Conservation (phyloP, 2,329 filamentous ascomycete species). For the Didymella pomorum region DNA sequence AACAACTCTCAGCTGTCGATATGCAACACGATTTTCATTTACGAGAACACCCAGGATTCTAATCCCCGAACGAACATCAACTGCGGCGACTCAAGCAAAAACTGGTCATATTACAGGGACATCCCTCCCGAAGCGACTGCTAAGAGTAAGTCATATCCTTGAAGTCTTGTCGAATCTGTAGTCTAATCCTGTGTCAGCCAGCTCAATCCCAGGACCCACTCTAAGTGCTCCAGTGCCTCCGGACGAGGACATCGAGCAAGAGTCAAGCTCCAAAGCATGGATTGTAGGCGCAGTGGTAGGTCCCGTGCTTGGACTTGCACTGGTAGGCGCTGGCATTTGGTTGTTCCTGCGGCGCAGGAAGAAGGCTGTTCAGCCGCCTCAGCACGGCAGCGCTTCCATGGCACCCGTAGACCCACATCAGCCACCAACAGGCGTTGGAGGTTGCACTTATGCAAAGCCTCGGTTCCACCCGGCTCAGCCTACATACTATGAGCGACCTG, state of each 20-base stretch:
- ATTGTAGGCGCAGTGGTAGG: slow-evolving; percentile 42
- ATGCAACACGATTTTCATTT: slow-evolving; percentile 45
- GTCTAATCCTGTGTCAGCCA: slow-evolving; percentile 1
- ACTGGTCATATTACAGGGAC: slow-evolving; percentile 41
- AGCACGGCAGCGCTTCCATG: slow-evolving; percentile 23
- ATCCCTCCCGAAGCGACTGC: slow-evolving; percentile 30
- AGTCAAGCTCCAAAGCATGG: slow-evolving; percentile 38
- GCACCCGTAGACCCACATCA: slow-evolving; percentile 18
- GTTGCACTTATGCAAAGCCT: slow-evolving; percentile 31
- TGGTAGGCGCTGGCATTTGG: slow-evolving; percentile 34
- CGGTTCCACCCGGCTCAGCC: slow-evolving; percentile 22
- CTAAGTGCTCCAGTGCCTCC: background rate
- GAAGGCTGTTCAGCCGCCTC: slow-evolving; percentile 21
- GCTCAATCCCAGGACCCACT: background rate
- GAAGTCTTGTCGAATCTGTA: too few species aligned
- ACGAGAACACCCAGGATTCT: slow-evolving; percentile 38
- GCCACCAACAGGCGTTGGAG: slow-evolving; percentile 25
- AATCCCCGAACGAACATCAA: slow-evolving; percentile 41
- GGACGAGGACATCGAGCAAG: background rate
- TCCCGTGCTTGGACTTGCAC: slow-evolving; percentile 35
- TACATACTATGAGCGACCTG: slow-evolving; percentile 10
- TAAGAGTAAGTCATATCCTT: background rate
- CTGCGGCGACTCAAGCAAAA: slow-evolving; percentile 32
- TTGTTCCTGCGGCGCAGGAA: slow-evolving; percentile 38
- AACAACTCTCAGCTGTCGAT: slow-evolving; percentile 28